phyloP scores from a whole-genome alignment of 2,329 filamentous ascomycete genomes.

The Plectosphaerella sp. region DNA sequence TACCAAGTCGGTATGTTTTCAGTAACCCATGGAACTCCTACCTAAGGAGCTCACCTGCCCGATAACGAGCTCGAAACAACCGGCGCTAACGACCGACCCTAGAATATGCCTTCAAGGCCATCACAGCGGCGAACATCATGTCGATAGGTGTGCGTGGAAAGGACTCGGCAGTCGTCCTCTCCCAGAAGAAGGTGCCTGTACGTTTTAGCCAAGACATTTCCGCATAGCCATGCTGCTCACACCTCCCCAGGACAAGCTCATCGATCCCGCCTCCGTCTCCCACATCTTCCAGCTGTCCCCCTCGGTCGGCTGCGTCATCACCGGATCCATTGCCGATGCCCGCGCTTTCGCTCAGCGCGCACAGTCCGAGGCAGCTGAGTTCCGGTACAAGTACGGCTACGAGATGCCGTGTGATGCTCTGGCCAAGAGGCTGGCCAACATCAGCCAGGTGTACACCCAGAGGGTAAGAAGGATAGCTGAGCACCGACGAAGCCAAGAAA shows the following conservation, averaged over 20 bases:
- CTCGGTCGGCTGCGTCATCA: constrained; percentile 97
- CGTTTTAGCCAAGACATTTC: constrained; percentile 29
- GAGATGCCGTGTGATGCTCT: constrained; percentile 99
- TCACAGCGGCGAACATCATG: constrained; percentile 98
- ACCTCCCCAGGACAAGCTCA: constrained; percentile 81
- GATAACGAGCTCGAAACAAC: not conserved
- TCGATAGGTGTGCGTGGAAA: constrained; percentile 94
- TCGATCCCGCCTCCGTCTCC: constrained; percentile 93
- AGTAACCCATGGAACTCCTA: not conserved
- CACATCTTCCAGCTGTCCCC: constrained; percentile 97
- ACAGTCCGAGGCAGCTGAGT: constrained; percentile 93
- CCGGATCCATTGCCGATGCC: constrained; percentile 95
- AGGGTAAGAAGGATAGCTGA: constrained; percentile 51
- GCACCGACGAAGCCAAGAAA: constrained; percentile 5
- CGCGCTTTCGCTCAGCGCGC: constrained; percentile 89
- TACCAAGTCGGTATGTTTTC: constrained; percentile 93
- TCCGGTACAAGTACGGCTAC: constrained; percentile 97
- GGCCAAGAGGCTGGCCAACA: constrained; percentile 95
- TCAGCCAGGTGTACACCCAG: constrained; percentile 99
- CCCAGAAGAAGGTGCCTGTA: constrained; percentile 99
- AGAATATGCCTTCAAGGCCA: constrained; percentile 99
- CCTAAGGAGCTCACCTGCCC: not conserved
- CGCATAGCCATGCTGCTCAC: not conserved
- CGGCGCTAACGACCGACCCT: constrained; percentile 19
- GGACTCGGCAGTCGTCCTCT: constrained; percentile 93